Conservation (phyloP, 1,284 basidiomycete genomes). For the Ceratobasidium sp. region DNA sequence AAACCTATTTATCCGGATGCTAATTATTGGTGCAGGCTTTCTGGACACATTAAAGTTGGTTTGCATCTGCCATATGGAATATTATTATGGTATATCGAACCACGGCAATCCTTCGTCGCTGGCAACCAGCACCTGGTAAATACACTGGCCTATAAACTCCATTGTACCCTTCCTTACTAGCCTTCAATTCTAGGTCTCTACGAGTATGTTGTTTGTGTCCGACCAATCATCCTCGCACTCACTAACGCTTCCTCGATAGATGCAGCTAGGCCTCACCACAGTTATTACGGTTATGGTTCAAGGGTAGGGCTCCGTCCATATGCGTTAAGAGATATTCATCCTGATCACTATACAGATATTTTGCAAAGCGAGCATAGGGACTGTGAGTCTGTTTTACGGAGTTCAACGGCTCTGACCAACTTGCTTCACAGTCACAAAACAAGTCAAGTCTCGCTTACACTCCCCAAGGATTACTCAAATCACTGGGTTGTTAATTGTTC, state of each 20-base stretch:
- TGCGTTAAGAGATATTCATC: background rate
- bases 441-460: background rate
- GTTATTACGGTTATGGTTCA: background rate
- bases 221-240: too few species aligned
- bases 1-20: too few species aligned
- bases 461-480: background rate
- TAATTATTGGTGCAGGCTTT: too few species aligned
- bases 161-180: too few species aligned
- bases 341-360: background rate
- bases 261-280: background rate
- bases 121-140: background rate
- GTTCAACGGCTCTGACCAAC: background rate
- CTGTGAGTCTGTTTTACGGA: background rate
- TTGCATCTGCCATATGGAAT: background rate
- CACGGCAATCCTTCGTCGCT: background rate
- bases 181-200: too few species aligned
- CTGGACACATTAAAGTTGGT: background rate
- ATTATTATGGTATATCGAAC: background rate
- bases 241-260: background rate
- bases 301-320: background rate
- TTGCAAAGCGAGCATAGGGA: background rate
- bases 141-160: background rate
- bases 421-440: background rate
- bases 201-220: too few species aligned
- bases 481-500: background rate